Evolutionary conservation across 2,329 filamentous ascomycete species (phyloP).

Genomic region (Sordariomycetes sp.): DNA sequence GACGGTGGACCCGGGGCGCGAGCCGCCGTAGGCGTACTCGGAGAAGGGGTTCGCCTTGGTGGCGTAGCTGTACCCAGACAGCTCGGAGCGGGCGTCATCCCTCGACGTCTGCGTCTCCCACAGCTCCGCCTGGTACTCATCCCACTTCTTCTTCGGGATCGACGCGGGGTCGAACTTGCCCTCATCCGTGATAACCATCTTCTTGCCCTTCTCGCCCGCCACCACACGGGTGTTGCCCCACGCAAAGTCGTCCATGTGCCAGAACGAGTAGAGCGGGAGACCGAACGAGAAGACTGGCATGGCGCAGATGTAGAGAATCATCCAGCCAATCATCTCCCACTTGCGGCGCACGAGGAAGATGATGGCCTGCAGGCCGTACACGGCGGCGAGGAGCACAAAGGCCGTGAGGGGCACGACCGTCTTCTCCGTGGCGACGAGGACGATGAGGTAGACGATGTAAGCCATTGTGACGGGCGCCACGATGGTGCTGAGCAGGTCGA

Average conservation of each 20-base stretch:
- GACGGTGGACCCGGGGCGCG: conserved; percentile 41
- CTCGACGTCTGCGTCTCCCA: conserved; percentile 89
- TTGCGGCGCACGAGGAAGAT: conserved; percentile 95
- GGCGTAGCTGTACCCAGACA: conserved; percentile 88
- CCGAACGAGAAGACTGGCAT: conserved; percentile 86
- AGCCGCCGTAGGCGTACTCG: conserved; percentile 54
- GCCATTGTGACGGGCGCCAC: conserved; percentile 84
- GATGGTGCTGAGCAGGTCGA: conserved; percentile 84
- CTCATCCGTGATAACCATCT: conserved; percentile 89
- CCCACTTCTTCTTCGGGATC: conserved; percentile 97
- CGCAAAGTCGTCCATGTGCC: conserved; percentile 99
- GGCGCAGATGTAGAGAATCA: conserved; percentile 87
- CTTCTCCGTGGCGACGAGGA: conserved; percentile 48
- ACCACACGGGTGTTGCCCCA: conserved; percentile 99
- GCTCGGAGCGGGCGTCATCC: conserved; percentile 69
- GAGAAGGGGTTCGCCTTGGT: conserved; percentile 61
- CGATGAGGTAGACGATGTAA: conserved; percentile 84
- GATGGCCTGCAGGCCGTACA: conserved; percentile 92
- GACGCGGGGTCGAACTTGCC: conserved; percentile 90
- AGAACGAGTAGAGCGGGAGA: conserved; percentile 89
- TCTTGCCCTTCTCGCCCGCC: conserved; percentile 82
- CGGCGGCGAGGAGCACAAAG: conserved; percentile 83
- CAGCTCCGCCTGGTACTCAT: conserved; percentile 94
- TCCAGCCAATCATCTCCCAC: conserved; percentile 99
- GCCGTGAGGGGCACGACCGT: conserved; percentile 66